These are phyloP conservation scores for Sporothrix brunneoviolacea DNA, from an alignment of 2,329 filamentous ascomycete genomes.

Conservation along the genomic window DNA sequence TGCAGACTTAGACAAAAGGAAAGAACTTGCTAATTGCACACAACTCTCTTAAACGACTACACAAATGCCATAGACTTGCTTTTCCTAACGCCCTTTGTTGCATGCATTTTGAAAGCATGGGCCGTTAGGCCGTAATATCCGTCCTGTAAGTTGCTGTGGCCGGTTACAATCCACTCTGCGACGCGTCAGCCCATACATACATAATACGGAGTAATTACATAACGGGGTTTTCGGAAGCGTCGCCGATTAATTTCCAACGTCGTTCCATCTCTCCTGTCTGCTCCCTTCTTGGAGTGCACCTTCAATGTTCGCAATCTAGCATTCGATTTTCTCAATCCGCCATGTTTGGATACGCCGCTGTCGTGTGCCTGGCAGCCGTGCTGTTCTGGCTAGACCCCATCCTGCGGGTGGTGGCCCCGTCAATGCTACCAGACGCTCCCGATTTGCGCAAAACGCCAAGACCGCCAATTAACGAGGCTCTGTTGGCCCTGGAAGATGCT, in stretches of 20 bases:
- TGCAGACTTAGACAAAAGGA: too few species aligned
- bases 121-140: too few species aligned
- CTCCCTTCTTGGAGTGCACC: too few species aligned
- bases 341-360: slow-evolving; percentile 39
- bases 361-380: slow-evolving; percentile 35
- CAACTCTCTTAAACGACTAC: not conserved
- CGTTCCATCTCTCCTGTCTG: not conserved
- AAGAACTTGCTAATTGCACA: too few species aligned
- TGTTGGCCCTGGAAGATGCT: slow-evolving; percentile 40
- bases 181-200: not conserved
- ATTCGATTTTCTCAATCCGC: too few species aligned
- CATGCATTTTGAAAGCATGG: too few species aligned
- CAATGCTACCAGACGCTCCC: slow-evolving; percentile 19
- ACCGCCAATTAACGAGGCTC: slow-evolving; percentile 43
- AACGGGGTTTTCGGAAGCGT: not conserved
- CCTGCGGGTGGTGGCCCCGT: slow-evolving; percentile 23
- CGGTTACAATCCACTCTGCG: too few species aligned
- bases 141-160: not conserved
- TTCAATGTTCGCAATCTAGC: too few species aligned
- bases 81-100: too few species aligned
- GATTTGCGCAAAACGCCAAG: slow-evolving; percentile 27
- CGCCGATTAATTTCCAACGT: not conserved
- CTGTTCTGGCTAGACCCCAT: slow-evolving; percentile 41
- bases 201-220: slow-evolving; percentile 1
- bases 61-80: too few species aligned